Evolutionary conservation across 1,139 yeast genomes (phyloP), one percentile per base, ranked within the genome.

Genomic region (Scheffersomyces segobiensis): DNA sequence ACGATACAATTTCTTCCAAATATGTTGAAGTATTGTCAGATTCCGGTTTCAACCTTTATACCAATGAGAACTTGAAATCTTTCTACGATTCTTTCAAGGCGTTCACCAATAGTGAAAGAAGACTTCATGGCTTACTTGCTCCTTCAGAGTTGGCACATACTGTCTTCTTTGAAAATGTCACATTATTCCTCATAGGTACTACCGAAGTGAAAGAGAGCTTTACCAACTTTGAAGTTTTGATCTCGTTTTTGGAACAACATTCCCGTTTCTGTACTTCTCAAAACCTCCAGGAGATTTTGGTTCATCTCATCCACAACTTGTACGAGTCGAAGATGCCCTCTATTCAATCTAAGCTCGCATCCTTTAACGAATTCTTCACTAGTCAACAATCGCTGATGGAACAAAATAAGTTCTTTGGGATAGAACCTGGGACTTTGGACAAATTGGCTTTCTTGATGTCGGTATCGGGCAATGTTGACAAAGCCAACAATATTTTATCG

Each of bases 371-470:
- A 12, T 63, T 66, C n/a, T 53, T 67, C 21, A 53, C 52, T 18
- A 55, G 56, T 3, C 24, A 20, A n/a, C 26, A 48, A 48, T 20
- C 50, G 17, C 50, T 20, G n/a, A 26, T 48, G 5, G 50, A 18
- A 19, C 21, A 48, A 14, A 19, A 24, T 17, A 48, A 48, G 24
- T 48, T n/a, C 24, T 48, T 48, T 48, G 50, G 50, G 24, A 62
- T 78, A 47, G 68, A 65, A 42, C 65, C 73, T 1, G 52, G 54
- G 4, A 59, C 64, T 21, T 63, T 77, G 51, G 78, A 79, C 57
- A 64, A 66, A 19, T 64, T 78, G 48, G 74, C 76, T 2, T 59
- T 58, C 46, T 60, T 75, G 12, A 63, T 75, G 49, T 64, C 70
- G 1, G 60, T 63, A 17, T 61, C 72, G 0, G 63, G 68, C 2